These are phyloP conservation scores for Polytrichum formosum DNA, from an alignment of 225 moss, liverwort and hornwort genomes.

Conservation along the genomic window DNA sequence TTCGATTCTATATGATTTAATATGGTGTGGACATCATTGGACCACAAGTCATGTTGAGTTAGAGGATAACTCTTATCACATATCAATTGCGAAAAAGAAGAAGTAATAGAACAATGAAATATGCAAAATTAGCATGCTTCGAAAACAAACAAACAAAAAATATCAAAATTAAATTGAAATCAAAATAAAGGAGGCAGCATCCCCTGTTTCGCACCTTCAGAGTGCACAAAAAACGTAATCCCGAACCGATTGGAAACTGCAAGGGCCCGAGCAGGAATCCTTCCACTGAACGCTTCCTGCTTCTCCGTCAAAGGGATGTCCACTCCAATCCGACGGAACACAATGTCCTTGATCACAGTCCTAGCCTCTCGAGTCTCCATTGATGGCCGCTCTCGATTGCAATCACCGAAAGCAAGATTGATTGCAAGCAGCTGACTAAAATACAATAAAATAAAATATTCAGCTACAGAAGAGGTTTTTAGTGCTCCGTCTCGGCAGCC, in stretches of 20 bases:
- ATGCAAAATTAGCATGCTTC: too few relatives aligned
- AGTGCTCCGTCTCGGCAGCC: background rate
- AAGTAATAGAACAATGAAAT: too few relatives aligned
- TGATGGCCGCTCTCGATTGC: background rate
- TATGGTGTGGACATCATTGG: too few relatives aligned
- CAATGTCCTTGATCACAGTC: constrained; percentile 40
- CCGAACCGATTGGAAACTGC: constrained; percentile 82
- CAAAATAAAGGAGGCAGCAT: too few relatives aligned
- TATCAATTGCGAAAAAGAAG: too few relatives aligned
- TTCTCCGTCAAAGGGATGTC: constrained; percentile 59
- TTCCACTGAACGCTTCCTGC: constrained; percentile 25
- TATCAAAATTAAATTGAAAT: too few relatives aligned
- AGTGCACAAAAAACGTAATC: constrained; percentile 63
- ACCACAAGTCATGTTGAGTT: too few relatives aligned
- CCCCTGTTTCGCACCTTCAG: constrained; percentile 40
- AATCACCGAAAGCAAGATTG: background rate
- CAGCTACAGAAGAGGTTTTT: background rate
- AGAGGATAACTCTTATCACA: too few relatives aligned
- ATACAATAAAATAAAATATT: background rate
- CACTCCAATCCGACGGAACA: constrained; percentile 86
- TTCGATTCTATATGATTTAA: too few relatives aligned
- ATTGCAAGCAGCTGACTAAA: background rate
- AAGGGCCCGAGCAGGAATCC: constrained; percentile 64
- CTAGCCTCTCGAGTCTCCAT: constrained; percentile 44
- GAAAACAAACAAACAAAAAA: too few relatives aligned